Evolutionary conservation across 225 moss, liverwort and hornwort genomes (phyloP).

Genomic region (Bryum argenteum): DNA sequence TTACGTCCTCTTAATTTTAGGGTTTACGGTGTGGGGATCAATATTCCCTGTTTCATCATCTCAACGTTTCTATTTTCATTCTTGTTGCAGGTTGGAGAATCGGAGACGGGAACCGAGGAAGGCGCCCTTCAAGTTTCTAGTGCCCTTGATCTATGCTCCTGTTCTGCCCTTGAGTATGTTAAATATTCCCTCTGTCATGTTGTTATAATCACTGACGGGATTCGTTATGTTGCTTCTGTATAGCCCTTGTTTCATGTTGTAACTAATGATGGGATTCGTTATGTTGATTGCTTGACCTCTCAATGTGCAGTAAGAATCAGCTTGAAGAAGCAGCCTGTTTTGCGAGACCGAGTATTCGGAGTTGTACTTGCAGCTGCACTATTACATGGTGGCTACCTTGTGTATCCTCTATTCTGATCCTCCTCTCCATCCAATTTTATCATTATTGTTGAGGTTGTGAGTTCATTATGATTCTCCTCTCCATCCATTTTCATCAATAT

Average conservation of each 20-base stretch:
- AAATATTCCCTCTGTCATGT: not conserved
- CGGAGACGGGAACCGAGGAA: conserved; percentile 73
- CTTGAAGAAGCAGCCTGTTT: conserved; percentile 77
- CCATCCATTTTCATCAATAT: conserved; percentile 1
- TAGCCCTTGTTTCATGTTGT: too few relatives aligned
- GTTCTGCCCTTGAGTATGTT: conserved; percentile 82
- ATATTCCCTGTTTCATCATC: not conserved
- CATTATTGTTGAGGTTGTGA: too few relatives aligned
- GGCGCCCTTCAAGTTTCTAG: conserved; percentile 89
- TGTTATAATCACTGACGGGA: too few relatives aligned
- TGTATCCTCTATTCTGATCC: conserved; percentile 72
- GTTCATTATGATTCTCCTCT: conserved; percentile 10
- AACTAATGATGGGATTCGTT: too few relatives aligned
- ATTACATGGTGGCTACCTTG: conserved; percentile 95
- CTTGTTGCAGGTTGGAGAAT: conserved; percentile 51
- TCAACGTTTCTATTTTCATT: conserved; percentile 8
- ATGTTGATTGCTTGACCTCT: too few relatives aligned
- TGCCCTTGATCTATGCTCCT: conserved; percentile 95
- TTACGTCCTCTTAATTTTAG: conserved; percentile 2
- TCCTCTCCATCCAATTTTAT: conserved; percentile 9
- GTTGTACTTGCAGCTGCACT: conserved; percentile 89
- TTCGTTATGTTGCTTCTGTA: too few relatives aligned
- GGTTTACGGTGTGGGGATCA: not conserved
- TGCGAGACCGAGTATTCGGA: conserved; percentile 86
- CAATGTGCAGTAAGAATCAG: conserved; percentile 84